Evolutionary conservation across 2,329 filamentous ascomycete species (phyloP).

Genomic region (Triangularia verruculosa): DNA sequence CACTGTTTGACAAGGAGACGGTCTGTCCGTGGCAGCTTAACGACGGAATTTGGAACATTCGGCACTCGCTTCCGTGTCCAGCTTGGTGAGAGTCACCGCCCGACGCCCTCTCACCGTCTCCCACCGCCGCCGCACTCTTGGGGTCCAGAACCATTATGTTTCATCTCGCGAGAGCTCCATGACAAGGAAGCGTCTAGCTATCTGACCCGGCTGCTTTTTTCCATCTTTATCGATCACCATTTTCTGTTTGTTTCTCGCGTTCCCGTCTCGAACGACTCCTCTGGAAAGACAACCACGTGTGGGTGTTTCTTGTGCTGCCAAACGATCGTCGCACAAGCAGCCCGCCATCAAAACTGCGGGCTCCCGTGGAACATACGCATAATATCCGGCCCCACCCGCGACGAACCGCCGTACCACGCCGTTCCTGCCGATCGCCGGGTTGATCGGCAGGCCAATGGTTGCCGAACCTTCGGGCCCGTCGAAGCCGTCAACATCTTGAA

Average conservation of each 20-base stretch:
- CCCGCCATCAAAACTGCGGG: conserved; percentile 10
- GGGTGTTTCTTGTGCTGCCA: neutral
- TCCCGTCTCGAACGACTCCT: neutral
- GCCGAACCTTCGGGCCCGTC: conserved; percentile 4
- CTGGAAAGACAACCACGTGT: neutral
- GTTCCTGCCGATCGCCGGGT: conserved; percentile 28
- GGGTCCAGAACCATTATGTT: conserved; percentile 19
- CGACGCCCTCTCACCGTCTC: neutral
- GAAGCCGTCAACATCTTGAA: conserved; percentile 6
- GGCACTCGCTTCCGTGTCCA: neutral
- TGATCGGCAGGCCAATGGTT: conserved; percentile 24
- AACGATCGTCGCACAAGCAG: neutral
- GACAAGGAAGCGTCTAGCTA: conserved; percentile 14
- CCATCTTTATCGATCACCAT: neutral
- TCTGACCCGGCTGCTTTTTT: neutral
- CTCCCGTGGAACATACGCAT: conserved; percentile 12
- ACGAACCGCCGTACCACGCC: conserved; percentile 18
- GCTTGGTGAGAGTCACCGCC: conserved; percentile 10
- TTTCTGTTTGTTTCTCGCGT: neutral
- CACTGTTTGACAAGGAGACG: neutral
- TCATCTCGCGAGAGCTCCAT: conserved; percentile 8
- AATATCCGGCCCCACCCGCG: conserved; percentile 12
- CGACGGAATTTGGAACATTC: neutral
- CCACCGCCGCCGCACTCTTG: neutral
- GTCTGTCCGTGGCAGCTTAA: neutral